phyloP scores from a whole-genome alignment of 2,329 filamentous ascomycete species.

The Malbranchea cinnamomea region DNA sequence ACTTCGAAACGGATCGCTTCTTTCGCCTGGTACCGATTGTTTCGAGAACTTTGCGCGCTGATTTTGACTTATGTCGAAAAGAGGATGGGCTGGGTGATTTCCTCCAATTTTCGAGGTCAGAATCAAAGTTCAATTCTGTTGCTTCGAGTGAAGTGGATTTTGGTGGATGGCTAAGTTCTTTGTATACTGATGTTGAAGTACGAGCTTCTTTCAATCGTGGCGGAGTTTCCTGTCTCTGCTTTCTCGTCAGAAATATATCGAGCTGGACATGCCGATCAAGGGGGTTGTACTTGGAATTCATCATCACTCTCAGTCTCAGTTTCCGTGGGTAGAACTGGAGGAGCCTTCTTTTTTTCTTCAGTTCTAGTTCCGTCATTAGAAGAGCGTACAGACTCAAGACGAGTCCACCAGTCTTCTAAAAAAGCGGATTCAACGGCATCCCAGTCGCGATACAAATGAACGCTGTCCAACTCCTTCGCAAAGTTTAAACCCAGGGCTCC shows the following conservation, averaged over 20 bases:
- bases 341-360: conserved; percentile 1
- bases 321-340: conserved; percentile 4
- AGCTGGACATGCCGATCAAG: conserved; percentile 3
- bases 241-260: conserved; percentile 5
- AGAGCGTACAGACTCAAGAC: background rate
- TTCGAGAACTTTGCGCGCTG: conserved; percentile 9
- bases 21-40: conserved; percentile 7
- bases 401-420: conserved; percentile 4
- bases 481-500: conserved; percentile 14
- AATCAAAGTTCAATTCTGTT: too few relatives aligned
- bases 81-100: conserved; percentile 2
- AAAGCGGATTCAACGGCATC: background rate
- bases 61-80: conserved; percentile 6
- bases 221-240: conserved; percentile 23
- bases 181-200: too few relatives aligned
- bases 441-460: background rate
- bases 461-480: conserved; percentile 12
- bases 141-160: too few relatives aligned
- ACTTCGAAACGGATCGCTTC: background rate
- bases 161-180: too few relatives aligned
- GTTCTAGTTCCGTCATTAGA: too few relatives aligned
- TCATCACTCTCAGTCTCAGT: conserved; percentile 18
- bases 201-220: conserved; percentile 17
- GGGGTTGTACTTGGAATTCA: conserved; percentile 23
- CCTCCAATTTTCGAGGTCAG: conserved; percentile 1